Percentiles rank a stretch among this genome's conserved stretches.
These are phyloP conservation scores for Tetrapisispora pingtungensis DNA, from an alignment of 805 yeast species.

Conservation along the genomic window DNA sequence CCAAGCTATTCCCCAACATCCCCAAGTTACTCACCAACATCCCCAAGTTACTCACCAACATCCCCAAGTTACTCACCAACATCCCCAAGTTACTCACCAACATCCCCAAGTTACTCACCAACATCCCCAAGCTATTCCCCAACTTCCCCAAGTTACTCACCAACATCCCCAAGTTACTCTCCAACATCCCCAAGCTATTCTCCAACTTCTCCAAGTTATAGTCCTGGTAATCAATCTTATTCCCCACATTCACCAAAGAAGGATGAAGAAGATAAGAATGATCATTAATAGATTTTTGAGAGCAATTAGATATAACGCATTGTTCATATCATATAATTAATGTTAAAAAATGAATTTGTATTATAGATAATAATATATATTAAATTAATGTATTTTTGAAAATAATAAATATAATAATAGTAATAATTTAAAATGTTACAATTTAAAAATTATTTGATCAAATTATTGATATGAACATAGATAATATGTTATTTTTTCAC, in stretches of 20 bases:
- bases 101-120: slow-evolving; percentile 48
- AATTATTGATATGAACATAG: too few species aligned
- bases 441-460: too few species aligned
- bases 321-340: neutral
- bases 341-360: slow-evolving; percentile 2
- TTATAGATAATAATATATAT: neutral
- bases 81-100: slow-evolving; percentile 49
- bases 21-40: slow-evolving; percentile 31
- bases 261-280: slow-evolving; percentile 8
- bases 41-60: slow-evolving; percentile 69
- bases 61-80: slow-evolving; percentile 54
- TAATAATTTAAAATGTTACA: too few species aligned
- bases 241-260: slow-evolving; percentile 37
- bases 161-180: slow-evolving; percentile 56
- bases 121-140: slow-evolving; percentile 49
- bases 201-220: slow-evolving; percentile 41
- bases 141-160: slow-evolving; percentile 41
- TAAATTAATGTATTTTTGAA: neutral
- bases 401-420: neutral
- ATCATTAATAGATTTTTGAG: neutral
- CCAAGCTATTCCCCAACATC: slow-evolving; percentile 64
- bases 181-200: slow-evolving; percentile 43
- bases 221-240: slow-evolving; percentile 54
- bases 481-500: too few species aligned
- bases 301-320: neutral